phyloP scores from a whole-genome alignment of 768 basidiomycete genomes.

The Tremella mesenterica region DNA sequence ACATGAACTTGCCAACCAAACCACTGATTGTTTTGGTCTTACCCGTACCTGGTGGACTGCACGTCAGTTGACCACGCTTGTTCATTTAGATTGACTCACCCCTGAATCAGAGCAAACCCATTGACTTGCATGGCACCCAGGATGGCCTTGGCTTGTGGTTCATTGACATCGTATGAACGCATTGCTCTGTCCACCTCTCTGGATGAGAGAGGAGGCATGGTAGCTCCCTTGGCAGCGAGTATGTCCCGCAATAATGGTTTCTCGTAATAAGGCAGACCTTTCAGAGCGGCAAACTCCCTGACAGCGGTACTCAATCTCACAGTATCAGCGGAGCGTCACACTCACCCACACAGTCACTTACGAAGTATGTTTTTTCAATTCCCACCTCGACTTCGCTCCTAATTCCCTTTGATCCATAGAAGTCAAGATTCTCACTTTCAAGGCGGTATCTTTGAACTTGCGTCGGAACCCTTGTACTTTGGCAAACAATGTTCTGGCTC shows the following conservation, averaged over 20 bases:
- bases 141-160: constrained; percentile 89
- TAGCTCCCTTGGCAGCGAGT: constrained; percentile 57
- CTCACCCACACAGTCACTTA: constrained; percentile 46
- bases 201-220: constrained; percentile 47
- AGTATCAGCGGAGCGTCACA: constrained; percentile 1
- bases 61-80: neutral
- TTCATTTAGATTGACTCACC: constrained; percentile 51
- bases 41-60: constrained; percentile 91
- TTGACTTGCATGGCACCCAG: constrained; percentile 59
- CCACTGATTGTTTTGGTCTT: constrained; percentile 98
- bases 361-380: constrained; percentile 73
- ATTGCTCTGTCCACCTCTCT: constrained; percentile 60
- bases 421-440: constrained; percentile 51
- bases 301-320: constrained; percentile 77
- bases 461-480: constrained; percentile 56
- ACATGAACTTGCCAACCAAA: constrained; percentile 73
- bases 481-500: constrained; percentile 55
- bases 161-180: constrained; percentile 66
- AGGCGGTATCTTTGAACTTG: constrained; percentile 50
- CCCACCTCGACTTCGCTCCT: constrained; percentile 60
- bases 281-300: constrained; percentile 82
- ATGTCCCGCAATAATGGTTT: constrained; percentile 54
- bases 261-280: constrained; percentile 74
- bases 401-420: constrained; percentile 50
- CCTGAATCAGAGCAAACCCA: constrained; percentile 90